Evolutionary conservation across 441 rosid genomes (phyloP).

Genomic region (Cnidoscolus chayamansa): DNA sequence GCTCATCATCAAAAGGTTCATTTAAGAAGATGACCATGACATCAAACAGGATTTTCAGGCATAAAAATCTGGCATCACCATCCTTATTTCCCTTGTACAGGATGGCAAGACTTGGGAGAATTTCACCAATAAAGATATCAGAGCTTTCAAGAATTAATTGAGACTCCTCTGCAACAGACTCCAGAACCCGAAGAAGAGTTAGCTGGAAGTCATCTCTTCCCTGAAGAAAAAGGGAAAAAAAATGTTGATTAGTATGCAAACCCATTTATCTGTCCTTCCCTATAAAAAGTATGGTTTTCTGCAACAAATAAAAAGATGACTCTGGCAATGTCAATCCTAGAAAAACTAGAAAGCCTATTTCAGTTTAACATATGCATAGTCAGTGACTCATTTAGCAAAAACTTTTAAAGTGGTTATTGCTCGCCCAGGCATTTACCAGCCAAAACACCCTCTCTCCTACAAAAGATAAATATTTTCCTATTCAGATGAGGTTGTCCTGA

Average conservation of each 20-base stretch:
- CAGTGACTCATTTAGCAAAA: not conserved
- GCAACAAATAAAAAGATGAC: not conserved
- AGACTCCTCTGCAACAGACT: conserved; percentile 71
- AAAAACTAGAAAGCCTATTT: not conserved
- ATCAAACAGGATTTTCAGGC: conserved; percentile 89
- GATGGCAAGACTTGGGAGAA: conserved; percentile 74
- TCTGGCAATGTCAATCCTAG: not conserved
- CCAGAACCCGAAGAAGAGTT: conserved; percentile 78
- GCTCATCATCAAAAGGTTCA: conserved; percentile 50
- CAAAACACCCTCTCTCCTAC: not conserved
- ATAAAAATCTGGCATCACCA: conserved; percentile 88
- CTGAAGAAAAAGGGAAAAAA: conserved; percentile 32
- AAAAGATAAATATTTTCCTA: not conserved
- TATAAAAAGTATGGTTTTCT: not conserved
- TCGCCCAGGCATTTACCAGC: not conserved
- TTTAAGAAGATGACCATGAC: conserved; percentile 69
- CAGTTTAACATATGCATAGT: not conserved
- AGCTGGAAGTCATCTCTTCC: conserved; percentile 94
- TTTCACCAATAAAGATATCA: conserved; percentile 50
- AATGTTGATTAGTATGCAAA: conserved; percentile 14
- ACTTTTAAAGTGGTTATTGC: not conserved
- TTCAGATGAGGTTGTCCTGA: not conserved
- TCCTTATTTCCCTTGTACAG: conserved; percentile 91
- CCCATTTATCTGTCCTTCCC: not conserved
- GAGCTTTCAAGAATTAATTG: conserved; percentile 54